phyloP scores from a whole-genome alignment of 2,329 filamentous ascomycete genomes.

The Exophiala viscosa region DNA sequence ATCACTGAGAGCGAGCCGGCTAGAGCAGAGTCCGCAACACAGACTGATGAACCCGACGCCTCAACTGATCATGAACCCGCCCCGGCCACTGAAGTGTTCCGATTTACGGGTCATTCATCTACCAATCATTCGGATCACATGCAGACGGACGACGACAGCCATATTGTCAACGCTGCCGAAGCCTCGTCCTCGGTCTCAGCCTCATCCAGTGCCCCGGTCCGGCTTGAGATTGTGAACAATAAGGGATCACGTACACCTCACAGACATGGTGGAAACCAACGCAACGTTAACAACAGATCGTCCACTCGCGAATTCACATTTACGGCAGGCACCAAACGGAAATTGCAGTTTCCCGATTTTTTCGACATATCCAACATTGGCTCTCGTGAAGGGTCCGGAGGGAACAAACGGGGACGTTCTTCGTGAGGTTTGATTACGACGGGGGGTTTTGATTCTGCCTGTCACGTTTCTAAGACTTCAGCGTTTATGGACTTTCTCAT shows the following conservation, averaged over 20 bases:
- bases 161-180: conserved; percentile 14
- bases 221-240: conserved; percentile 42
- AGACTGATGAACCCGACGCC: conserved; percentile 32
- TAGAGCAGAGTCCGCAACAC: conserved; percentile 11
- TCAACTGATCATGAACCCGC: conserved; percentile 5
- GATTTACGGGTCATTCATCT: conserved; percentile 16
- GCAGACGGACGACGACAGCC: conserved; percentile 38
- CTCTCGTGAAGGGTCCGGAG: conserved; percentile 38
- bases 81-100: conserved; percentile 19
- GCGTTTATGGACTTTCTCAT: conserved; percentile 7
- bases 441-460: too few relatives aligned
- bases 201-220: conserved; percentile 34
- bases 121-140: conserved; percentile 34
- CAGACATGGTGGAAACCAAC: conserved; percentile 38
- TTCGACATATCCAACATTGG: conserved; percentile 48
- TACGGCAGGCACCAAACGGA: conserved; percentile 46
- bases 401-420: conserved; percentile 44
- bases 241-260: conserved; percentile 40
- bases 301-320: conserved; percentile 38
- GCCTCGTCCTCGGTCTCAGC: conserved; percentile 29
- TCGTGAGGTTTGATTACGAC: conserved; percentile 23
- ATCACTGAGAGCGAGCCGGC: conserved; percentile 7
- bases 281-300: conserved; percentile 34
- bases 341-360: conserved; percentile 46
- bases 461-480: too few relatives aligned